These are phyloP conservation scores for Pezicula carpinea DNA, from an alignment of 2,329 filamentous ascomycete genomes.

Conservation along the genomic window DNA sequence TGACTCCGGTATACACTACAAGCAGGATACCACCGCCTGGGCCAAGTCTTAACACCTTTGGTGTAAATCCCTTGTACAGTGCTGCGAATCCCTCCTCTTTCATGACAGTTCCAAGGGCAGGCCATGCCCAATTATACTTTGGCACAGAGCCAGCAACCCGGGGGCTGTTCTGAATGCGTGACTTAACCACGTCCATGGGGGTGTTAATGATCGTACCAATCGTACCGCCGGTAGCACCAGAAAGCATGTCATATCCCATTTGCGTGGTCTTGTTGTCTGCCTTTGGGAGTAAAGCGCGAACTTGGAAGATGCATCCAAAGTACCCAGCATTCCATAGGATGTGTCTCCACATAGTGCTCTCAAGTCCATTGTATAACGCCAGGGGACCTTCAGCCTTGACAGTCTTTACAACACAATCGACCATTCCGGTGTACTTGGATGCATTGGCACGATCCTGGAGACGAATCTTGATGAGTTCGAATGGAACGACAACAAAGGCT, in stretches of 20 bases:
- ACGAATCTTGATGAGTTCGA: conserved; percentile 97
- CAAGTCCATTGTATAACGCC: conserved; percentile 92
- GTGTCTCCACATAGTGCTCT: conserved; percentile 96
- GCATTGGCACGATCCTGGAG: conserved; percentile 94
- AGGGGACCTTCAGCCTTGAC: conserved; percentile 77
- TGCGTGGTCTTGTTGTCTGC: conserved; percentile 76
- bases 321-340: conserved; percentile 92
- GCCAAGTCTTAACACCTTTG: conserved; percentile 80
- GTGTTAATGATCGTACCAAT: conserved; percentile 91
- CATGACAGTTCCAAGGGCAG: conserved; percentile 77
- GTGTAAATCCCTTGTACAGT: conserved; percentile 95
- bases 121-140: conserved; percentile 99
- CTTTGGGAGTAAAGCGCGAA: conserved; percentile 76
- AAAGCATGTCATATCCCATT: conserved; percentile 82
- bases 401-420: conserved; percentile 78
- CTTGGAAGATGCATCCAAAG: conserved; percentile 98
- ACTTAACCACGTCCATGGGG: conserved; percentile 96
- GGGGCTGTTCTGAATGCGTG: conserved; percentile 89
- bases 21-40: conserved; percentile 65
- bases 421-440: conserved; percentile 77
- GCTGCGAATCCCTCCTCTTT: conserved; percentile 90
- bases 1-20: conserved; percentile 81
- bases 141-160: conserved; percentile 75
- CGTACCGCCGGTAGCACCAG: conserved; percentile 84
- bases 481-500: conserved; percentile 94